Evolutionary conservation across 2,329 filamentous ascomycete species (phyloP), one percentile per base, ranked within the genome.

Genomic region (Trichoderma sp.): DNA sequence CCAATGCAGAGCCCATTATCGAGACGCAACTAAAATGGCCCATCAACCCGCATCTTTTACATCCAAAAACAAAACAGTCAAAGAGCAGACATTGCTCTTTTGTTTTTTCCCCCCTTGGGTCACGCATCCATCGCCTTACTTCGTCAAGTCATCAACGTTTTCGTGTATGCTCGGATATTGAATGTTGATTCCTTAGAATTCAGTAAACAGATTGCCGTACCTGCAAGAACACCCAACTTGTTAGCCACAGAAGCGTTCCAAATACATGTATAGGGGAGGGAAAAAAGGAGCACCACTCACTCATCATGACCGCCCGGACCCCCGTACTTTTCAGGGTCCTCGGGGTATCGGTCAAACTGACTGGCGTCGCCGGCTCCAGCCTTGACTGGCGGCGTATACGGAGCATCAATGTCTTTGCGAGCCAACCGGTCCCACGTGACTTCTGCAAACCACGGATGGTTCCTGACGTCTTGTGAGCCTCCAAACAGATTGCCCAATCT

Each of bases 301-400:
- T 94, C 92, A 82, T 98, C 95, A 74, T 91, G 86, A 60, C 93
- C 94, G 70, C 74, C 79, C 69, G 84, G 84, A 76, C 88, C 85
- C 51, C 96, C 96, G 80, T 99, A 99, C 80, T 91, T 90, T 82
- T 99, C 96, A 58, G 93, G 94, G 82, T 99, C 96, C 82, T 99
- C 96, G 2, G 96, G 95, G 82, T 99, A 99, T 81, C 95, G 93
- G 83, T 99, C 96, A 80, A 99, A 99, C 82, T 98, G 93, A 83
- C 95, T 98, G 66, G 96, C 94, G 84, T 99, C 96, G 72, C 96
- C 96, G 34, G 94, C 92, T 56, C 96, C 96, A 56, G 94, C 95
- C 81, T 96, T 93, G 73, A 99, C 95, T 0, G 96, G 96, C 18
- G 96, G 96, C 70, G 97, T 96, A 80, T 99, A 99, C 6, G 96